Conservation (phyloP, 768 basidiomycete genomes). For the Rhodotorula taiwanensis region DNA sequence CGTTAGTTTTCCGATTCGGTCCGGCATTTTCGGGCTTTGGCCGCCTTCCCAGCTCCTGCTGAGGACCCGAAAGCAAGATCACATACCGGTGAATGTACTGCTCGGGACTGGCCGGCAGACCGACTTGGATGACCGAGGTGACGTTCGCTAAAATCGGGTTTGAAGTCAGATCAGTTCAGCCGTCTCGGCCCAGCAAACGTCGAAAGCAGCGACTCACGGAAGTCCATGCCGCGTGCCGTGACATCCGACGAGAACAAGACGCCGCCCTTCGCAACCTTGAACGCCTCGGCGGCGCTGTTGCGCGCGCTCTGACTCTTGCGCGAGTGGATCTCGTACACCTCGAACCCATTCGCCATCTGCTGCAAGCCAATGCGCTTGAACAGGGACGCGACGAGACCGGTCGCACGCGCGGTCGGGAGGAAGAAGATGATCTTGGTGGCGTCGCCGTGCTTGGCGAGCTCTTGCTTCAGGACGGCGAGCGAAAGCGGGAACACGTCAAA, state of each 20-base stretch:
- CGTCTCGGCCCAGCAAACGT: background rate
- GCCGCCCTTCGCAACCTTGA: constrained; percentile 49
- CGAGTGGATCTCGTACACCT: constrained; percentile 50
- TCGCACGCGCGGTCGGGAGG: constrained; percentile 60
- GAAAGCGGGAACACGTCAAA: constrained; percentile 49
- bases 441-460: constrained; percentile 39
- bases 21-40: background rate
- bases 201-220: constrained; percentile 8
- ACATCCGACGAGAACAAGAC: constrained; percentile 56
- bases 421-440: constrained; percentile 54
- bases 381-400: constrained; percentile 48
- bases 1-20: constrained; percentile 1
- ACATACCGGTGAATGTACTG: constrained; percentile 42
- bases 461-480: constrained; percentile 47
- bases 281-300: constrained; percentile 51
- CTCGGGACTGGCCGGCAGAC: constrained; percentile 45
- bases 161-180: background rate
- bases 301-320: constrained; percentile 53
- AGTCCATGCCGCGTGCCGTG: constrained; percentile 42
- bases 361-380: constrained; percentile 35
- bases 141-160: constrained; percentile 51
- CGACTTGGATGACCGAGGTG: constrained; percentile 55
- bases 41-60: background rate
- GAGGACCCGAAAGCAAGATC: background rate
- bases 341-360: constrained; percentile 18